These are phyloP conservation scores for Anisodus tanguticus DNA, from an alignment of 257 asterid species.

Conservation along the genomic window DNA sequence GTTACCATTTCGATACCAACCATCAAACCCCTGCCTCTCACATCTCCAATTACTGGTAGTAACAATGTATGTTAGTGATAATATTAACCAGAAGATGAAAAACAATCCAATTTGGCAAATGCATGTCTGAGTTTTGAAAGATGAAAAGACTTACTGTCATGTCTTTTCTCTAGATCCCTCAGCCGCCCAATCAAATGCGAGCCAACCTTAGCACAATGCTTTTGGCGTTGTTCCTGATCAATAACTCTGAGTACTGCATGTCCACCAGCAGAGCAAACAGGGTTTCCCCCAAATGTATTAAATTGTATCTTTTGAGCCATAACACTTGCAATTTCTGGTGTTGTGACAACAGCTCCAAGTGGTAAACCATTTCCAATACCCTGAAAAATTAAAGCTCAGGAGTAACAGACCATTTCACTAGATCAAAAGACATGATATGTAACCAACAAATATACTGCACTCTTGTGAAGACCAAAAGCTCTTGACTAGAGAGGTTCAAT, in stretches of 20 bases:
- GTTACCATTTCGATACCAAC: conserved; percentile 91
- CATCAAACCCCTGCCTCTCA: conserved; percentile 95
- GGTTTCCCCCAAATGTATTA: conserved; percentile 96
- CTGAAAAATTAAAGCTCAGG: conserved; percentile 44
- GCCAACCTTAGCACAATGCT: conserved; percentile 86
- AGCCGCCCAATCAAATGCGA: conserved; percentile 77
- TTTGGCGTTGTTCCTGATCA: conserved; percentile 84
- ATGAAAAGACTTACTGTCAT: conserved; percentile 62
- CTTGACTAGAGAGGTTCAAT: neutral
- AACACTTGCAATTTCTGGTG: conserved; percentile 92
- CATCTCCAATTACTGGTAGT: conserved; percentile 83
- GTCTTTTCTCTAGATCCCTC: conserved; percentile 70
- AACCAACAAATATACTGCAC: conserved; percentile 11
- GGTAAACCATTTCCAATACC: conserved; percentile 98
- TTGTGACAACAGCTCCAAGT: conserved; percentile 97
- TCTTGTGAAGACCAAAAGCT: conserved; percentile 4
- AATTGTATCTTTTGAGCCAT: conserved; percentile 87
- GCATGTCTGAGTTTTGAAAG: conserved; percentile 8
- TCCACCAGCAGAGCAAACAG: conserved; percentile 99
- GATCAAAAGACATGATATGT: neutral
- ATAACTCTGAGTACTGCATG: conserved; percentile 83
- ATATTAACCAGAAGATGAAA: neutral
- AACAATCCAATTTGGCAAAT: neutral
- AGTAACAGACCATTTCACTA: conserved; percentile 28
- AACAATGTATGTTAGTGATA: conserved; percentile 2